Base-by-base conservation (phyloP, 2,329 filamentous ascomycete species). In the Fusarium tricinctum region DNA sequence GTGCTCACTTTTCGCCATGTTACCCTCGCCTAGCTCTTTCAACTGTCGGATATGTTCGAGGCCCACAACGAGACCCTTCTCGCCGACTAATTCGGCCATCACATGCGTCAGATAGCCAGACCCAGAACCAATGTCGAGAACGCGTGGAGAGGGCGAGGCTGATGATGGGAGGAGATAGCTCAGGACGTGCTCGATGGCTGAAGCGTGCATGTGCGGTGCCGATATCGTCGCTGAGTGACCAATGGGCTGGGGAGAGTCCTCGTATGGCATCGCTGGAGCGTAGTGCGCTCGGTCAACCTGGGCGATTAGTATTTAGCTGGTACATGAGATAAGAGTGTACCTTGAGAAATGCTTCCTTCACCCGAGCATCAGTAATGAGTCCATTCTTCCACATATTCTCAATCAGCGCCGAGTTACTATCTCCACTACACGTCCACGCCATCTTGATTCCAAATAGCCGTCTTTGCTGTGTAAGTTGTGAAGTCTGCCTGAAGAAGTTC, bases 221-320 rank as follows among this genome's bases (percentile, higher is more conserved):
- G 83, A 85, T 66, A 89, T 89, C 74, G 86, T 88, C 43, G 84
- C 86, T 8, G 68, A 69, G 76, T 87, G 79, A 63, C 86, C 86
- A 78, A 89, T 87, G 61, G 80, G 72, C 68, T 88, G 86, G 0
- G 85, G 86, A 0, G 80, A 81, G 78, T 88, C 86, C 57, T 83
- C 77, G 76, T 98, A 98, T 4, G 96, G 89, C 12, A 78, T 78
- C 0, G 79, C 75, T 5, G 92, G 92, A 15, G 92, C 87, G 80
- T 95, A 98, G 80, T 98, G 88, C 1, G 88, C 94, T 65, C 96
- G 89, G 79, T 99, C 95, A 76, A 98, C 93, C 90, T 94, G 69
- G 12, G 10, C 19, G 8, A 22, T 68, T 17, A 69, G 54, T 10
- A 54, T n/a, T 14, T 14, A 13, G 2, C 5, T 9, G 8, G 15